Base-by-base conservation (phyloP, 2,329 filamentous ascomycete genomes). In the Nemania bipapillata region DNA sequence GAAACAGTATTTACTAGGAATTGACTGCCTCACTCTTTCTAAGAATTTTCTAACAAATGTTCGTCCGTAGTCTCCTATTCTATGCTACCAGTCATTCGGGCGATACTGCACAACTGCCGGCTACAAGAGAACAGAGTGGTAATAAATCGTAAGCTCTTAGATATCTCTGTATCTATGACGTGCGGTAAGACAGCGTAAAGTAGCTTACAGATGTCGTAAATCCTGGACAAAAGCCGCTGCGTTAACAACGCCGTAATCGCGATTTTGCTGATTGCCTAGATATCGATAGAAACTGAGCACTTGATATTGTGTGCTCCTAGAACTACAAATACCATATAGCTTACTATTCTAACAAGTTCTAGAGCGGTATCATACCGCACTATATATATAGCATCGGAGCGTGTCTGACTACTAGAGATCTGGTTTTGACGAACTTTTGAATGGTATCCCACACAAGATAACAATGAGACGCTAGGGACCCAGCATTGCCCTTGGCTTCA, bases 371-470 rank as follows among this genome's bases (percentile, higher is more conserved):
- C 22, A 76, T 76, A 74, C 73, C 73, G 49, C 84, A 87, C 72
- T 84, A 86, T 69, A 84, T 86, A 9, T 86, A 86, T 72, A 84
- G 83, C 65, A 79, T 86, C 0, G 85, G 84, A 0, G 83, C 86
- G 1, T 83, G 81, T 55, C 75, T 87, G 81, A 54, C 75, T 87
- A 0, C 73, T 86, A 0, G 84, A 86, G 72, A 80, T 87, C 12
- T 84, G 83, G 0, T 69, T 86, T 6, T 85, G 82, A 81, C 56
- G 74, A 7, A 79, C 76, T 0, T 74, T 74, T 45, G 63, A 75
- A 5, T 52, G 42, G 50, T 66, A 70, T 22, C 65, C 65, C 4
- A n/a, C n/a, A 15, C 22, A 56, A 20, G 26, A 62, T 28, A 30
- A 20, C 12, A 24, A 50, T 7, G 40, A 52, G 7, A 30, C 58